Evolutionary conservation across 345 rosid species (phyloP).

Genomic region (Aquilaria malaccensis): DNA sequence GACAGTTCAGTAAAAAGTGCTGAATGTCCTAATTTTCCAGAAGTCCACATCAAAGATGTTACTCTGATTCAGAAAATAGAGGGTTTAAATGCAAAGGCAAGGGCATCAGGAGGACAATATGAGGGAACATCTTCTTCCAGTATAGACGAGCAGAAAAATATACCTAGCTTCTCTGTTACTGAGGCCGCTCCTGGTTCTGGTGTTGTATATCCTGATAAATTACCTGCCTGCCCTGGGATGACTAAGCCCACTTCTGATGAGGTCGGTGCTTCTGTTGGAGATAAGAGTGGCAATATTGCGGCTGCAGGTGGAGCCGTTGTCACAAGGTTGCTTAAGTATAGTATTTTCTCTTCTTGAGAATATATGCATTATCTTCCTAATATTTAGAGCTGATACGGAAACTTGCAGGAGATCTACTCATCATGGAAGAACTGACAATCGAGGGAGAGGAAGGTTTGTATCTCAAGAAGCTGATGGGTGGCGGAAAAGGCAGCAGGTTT

Average conservation of each 20-base stretch:
- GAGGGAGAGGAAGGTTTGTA: constrained; percentile 44
- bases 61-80: constrained; percentile 82
- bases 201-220: constrained; percentile 23
- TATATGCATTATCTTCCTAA: constrained; percentile 17
- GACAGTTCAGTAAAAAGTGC: constrained; percentile 24
- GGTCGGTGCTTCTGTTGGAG: constrained; percentile 33
- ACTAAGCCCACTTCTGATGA: constrained; percentile 24
- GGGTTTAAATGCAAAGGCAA: constrained; percentile 73
- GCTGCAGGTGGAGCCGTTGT: constrained; percentile 27
- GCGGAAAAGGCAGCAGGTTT: constrained; percentile 35
- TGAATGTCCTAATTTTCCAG: constrained; percentile 23
- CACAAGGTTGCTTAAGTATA: constrained; percentile 50
- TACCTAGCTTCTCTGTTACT: constrained; percentile 22
- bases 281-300: constrained; percentile 29
- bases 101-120: constrained; percentile 45
- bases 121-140: constrained; percentile 17
- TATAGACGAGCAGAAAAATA: constrained; percentile 40
- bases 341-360: constrained; percentile 13
- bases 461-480: constrained; percentile 50
- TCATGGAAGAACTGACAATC: constrained; percentile 51
- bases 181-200: constrained; percentile 27
- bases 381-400: constrained; percentile 28
- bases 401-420: constrained; percentile 60
- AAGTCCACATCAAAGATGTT: constrained; percentile 41
- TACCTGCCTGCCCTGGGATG: constrained; percentile 19